Evolutionary conservation across 129 eudicot genomes (phyloP).

Genomic region (Saposhnikovia divaricata): DNA sequence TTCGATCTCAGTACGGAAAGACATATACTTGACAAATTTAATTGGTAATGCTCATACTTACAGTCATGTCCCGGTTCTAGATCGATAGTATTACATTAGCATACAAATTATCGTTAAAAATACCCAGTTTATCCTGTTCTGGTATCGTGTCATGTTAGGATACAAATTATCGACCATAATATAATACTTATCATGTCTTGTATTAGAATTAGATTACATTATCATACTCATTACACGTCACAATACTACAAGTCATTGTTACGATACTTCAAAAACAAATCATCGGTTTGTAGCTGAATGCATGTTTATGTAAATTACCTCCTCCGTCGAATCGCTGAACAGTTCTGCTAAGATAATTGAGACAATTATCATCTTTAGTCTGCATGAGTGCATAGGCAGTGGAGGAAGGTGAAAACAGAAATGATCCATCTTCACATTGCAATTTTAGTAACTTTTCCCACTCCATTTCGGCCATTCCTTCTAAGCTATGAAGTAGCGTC

Average conservation of each 20-base stretch:
- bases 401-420: conserved; percentile 89
- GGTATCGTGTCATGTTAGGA: too few relatives aligned
- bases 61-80: too few relatives aligned
- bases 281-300: neutral
- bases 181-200: too few relatives aligned
- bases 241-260: neutral
- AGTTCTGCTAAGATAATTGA: conserved; percentile 48
- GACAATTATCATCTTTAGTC: conserved; percentile 69
- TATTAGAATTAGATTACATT: too few relatives aligned
- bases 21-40: neutral
- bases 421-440: conserved; percentile 78
- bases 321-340: conserved; percentile 79
- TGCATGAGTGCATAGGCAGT: conserved; percentile 95
- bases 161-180: too few relatives aligned
- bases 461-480: conserved; percentile 73
- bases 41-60: neutral
- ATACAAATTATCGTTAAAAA: too few relatives aligned
- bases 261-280: neutral
- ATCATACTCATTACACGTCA: too few relatives aligned
- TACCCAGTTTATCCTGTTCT: too few relatives aligned
- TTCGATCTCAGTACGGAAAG: neutral
- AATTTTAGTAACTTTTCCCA: conserved; percentile 80
- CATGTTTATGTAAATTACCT: conserved; percentile 31
- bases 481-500: conserved; percentile 84
- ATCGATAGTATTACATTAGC: too few relatives aligned